Evolutionary conservation across 441 rosid genomes (phyloP), one percentile per base, ranked within the genome.

Genomic region (Daphne laureola): DNA sequence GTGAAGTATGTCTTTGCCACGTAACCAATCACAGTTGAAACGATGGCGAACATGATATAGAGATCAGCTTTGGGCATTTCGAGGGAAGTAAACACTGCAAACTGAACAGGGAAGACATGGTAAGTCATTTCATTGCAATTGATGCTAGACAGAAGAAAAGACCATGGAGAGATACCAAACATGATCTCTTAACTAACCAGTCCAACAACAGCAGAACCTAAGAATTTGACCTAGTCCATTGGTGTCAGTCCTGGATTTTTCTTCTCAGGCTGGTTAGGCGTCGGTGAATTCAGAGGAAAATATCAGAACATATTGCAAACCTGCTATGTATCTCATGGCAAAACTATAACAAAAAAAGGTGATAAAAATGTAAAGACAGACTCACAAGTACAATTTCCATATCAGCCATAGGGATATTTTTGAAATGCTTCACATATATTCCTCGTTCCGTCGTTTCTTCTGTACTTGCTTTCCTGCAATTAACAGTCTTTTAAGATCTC

Each of bases 1-100:
- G 99, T 86, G 88, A 94, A 90, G 73, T 94, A 94, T 70, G 96
- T 94, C 77, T 90, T 94, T 16, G 91, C 96, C 78, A 87, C 77
- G 73, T 94, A 94, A 67, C 98, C 99, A 66, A 94, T 53, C 76
- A 94, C 89, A 7, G 98, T 83, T 58, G 98, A 87, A 53, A 94
- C 68, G 46, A 94, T 62, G 46, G 96, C 99, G 66, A 83, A 61
- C 46, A 84, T 83, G 69, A 90, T 96, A 89, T 93, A 88, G 41
- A 83, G 78, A 74, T 94, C 97, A 55, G 82, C 87, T 64, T 78
- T 83, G 36, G 94, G 92, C 88, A 77, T 80, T 67, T 81, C 84
- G 62, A 86, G 68, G 18, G 99, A 88, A 77, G 87, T 66, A 58
- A 76, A 8, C 47, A 90, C 92, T 31, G 98, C 89, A 62, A 73